These are phyloP conservation scores for Barbarea vulgaris DNA, from an alignment of 345 rosid genomes.

Conservation along the genomic window DNA sequence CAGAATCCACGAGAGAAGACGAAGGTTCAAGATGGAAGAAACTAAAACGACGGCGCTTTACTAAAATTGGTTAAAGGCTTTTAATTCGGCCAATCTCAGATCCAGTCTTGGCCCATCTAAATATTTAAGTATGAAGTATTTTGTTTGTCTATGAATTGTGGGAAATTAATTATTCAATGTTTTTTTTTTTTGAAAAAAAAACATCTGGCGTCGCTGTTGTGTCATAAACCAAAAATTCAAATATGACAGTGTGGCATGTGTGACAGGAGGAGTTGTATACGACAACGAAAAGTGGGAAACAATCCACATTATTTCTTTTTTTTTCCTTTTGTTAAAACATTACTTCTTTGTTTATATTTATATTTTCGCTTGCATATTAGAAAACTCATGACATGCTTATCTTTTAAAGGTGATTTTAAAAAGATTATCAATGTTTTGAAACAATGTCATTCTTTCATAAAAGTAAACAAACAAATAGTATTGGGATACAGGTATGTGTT, in stretches of 20 bases:
- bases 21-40: constrained; percentile 15
- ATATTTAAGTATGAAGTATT: background rate
- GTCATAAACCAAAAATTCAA: background rate
- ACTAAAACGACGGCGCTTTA: background rate
- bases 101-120: constrained; percentile 8
- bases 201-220: background rate
- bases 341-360: background rate
- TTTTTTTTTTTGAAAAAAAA: too few relatives aligned
- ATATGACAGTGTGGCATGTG: background rate
- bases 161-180: background rate
- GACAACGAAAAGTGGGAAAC: background rate
- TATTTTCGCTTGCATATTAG: background rate
- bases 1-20: constrained; percentile 5
- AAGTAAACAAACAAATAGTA: background rate
- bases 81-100: background rate
- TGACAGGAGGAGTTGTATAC: background rate
- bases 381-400: background rate
- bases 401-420: background rate
- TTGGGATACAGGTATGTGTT: background rate
- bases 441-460: background rate
- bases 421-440: background rate
- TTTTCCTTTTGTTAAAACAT: background rate
- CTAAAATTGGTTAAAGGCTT: background rate
- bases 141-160: background rate
- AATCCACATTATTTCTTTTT: background rate